Base-by-base conservation (phyloP, 1,284 basidiomycete species). In the Ganoderma sinense region DNA sequence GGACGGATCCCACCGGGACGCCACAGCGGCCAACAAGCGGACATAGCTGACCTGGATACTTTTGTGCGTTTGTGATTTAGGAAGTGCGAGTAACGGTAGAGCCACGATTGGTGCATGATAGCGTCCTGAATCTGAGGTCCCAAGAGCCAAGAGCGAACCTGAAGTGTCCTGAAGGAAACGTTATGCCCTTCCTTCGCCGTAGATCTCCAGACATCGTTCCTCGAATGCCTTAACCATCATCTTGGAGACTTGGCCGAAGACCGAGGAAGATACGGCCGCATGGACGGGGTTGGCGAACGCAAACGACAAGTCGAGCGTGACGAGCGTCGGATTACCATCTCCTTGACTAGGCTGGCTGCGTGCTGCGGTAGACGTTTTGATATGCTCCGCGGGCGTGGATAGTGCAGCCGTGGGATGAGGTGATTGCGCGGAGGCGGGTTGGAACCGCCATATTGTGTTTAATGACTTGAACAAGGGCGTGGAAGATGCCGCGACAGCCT, bases 151-250 rank as follows among this genome's bases (percentile, higher is more conserved):
- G 18, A 39, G 56, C 20, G 31, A 39, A 39, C 36, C 36, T 7
- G 36, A 8, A 59, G 18, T 39, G 56, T 59, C 33, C 18, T 56
- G 23, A n/a, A 8, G 39, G n/a, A 55, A 10, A 39, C 41, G 61
- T 70, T 69, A 77, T 67, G 71, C 74, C 39, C 69, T 67, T 16
- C 78, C 79, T 20, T 72, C 73, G 2, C 94, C 92, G 76, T 94
- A 96, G 7, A 96, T 84, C 66, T 87, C 84, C 64, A 86, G 62
- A 79, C 95, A 97, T 41, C 97, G 86, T 74, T 92, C 84, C 81
- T 98, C 95, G 77, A 99, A 99, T 4, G 97, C 97, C 70, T 92
- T 85, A 31, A 98, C 92, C 95, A 98, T 98, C 81, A 93, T 87
- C 71, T 89, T 89, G 10, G 94, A 95, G 11, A 98, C 92, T 78